These are phyloP conservation scores for Colletotrichum agaves DNA, from an alignment of 2,329 filamentous ascomycete species.

Conservation along the genomic window DNA sequence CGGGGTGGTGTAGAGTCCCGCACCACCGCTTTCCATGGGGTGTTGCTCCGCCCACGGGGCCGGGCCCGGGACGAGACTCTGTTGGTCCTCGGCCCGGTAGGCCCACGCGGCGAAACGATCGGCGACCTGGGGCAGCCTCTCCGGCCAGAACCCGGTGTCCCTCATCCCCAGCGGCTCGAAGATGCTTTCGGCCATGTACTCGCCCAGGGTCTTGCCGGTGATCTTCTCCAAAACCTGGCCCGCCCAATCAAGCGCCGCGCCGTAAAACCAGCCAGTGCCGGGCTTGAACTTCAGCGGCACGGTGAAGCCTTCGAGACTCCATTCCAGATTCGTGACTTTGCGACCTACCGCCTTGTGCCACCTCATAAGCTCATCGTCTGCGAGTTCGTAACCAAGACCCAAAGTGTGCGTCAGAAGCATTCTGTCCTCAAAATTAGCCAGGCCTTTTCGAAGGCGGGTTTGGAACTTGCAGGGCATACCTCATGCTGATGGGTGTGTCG, in stretches of 20 bases:
- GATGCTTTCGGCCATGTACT: slow-evolving; percentile 51
- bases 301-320: slow-evolving; percentile 50
- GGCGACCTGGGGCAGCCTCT: slow-evolving; percentile 42
- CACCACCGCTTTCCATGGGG: slow-evolving; percentile 54
- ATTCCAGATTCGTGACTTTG: slow-evolving; percentile 45
- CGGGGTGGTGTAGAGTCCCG: slow-evolving; percentile 55
- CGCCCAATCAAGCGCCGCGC: slow-evolving; percentile 58
- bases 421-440: slow-evolving; percentile 32
- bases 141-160: slow-evolving; percentile 51
- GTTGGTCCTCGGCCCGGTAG: slow-evolving; percentile 39
- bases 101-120: slow-evolving; percentile 40
- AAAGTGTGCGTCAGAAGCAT: slow-evolving; percentile 61
- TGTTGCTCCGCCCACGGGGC: slow-evolving; percentile 44
- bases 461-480: slow-evolving; percentile 39
- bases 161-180: slow-evolving; percentile 50
- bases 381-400: slow-evolving; percentile 57
- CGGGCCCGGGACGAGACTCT: slow-evolving; percentile 39
- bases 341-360: slow-evolving; percentile 53
- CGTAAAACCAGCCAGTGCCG: slow-evolving; percentile 62
- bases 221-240: slow-evolving; percentile 55
- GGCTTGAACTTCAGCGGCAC: slow-evolving; percentile 57
- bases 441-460: neutral
- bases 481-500: slow-evolving; percentile 50
- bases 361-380: slow-evolving; percentile 50
- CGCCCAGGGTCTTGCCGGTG: slow-evolving; percentile 49